Conservation (phyloP, 352 stramenopile genomes). For the Globisporangium paddicum region DNA sequence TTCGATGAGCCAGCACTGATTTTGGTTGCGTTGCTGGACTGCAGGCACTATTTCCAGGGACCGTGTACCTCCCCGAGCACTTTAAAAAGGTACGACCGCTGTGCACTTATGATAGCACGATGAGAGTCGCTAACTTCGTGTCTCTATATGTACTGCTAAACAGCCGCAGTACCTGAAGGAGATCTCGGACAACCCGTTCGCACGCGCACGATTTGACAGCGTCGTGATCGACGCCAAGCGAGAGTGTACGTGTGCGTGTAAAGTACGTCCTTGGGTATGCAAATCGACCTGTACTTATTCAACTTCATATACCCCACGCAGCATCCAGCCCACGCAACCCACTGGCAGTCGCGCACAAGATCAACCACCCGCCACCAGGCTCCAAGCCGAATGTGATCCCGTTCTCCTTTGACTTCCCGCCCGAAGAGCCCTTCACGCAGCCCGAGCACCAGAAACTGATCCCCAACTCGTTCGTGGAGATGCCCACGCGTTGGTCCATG, state of each 20-base stretch:
- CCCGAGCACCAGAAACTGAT: conserved; percentile 63
- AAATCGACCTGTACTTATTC: not conserved
- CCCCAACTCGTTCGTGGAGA: conserved; percentile 77
- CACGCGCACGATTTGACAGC: conserved; percentile 80
- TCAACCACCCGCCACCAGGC: conserved; percentile 76
- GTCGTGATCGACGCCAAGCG: conserved; percentile 84
- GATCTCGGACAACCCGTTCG: conserved; percentile 73
- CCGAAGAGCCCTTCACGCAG: conserved; percentile 64
- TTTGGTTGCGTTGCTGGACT: not conserved
- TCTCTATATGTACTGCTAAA: too few relatives aligned
- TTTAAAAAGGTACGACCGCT: conserved; percentile 74
- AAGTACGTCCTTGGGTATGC: not conserved
- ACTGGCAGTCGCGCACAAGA: conserved; percentile 78
- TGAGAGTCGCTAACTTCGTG: too few relatives aligned
- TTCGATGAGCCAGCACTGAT: too few relatives aligned
- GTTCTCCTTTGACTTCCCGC: conserved; percentile 80
- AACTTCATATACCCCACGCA: conserved; percentile 8
- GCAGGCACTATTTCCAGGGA: conserved; percentile 71
- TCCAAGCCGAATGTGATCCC: conserved; percentile 73
- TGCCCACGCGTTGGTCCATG: conserved; percentile 76
- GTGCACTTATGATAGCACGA: not conserved
- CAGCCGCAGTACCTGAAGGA: conserved; percentile 54
- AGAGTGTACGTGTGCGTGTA: conserved; percentile 39
- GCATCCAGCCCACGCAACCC: conserved; percentile 56
- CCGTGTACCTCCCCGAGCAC: conserved; percentile 81